phyloP scores from a whole-genome alignment of 352 stramenopile genomes.

The Pythium biforme region DNA sequence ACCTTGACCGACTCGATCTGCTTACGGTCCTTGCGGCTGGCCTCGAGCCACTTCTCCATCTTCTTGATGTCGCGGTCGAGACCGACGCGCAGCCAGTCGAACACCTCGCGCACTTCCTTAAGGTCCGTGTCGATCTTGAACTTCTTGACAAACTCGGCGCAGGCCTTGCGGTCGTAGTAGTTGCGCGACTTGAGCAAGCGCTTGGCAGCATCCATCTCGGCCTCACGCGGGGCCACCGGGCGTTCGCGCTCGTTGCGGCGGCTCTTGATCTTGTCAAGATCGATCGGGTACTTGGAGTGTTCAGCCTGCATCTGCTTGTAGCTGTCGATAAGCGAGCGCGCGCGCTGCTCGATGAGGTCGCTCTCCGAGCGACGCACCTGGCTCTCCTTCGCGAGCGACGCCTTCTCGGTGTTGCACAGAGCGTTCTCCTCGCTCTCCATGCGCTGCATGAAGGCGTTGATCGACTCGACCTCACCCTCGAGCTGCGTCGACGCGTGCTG shows the following conservation, averaged over 20 bases:
- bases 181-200: slow-evolving; percentile 84
- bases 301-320: slow-evolving; percentile 89
- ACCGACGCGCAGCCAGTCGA: slow-evolving; percentile 79
- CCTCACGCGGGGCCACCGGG: slow-evolving; percentile 59
- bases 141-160: slow-evolving; percentile 75
- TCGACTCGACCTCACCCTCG: slow-evolving; percentile 83
- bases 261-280: slow-evolving; percentile 82
- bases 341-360: slow-evolving; percentile 85
- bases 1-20: slow-evolving; percentile 78
- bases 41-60: slow-evolving; percentile 83
- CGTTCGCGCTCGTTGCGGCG: slow-evolving; percentile 72
- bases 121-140: slow-evolving; percentile 81
- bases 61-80: slow-evolving; percentile 83
- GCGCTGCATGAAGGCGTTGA: slow-evolving; percentile 88
- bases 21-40: slow-evolving; percentile 85
- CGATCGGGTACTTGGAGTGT: slow-evolving; percentile 81
- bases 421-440: slow-evolving; percentile 89
- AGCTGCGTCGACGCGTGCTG: slow-evolving; percentile 82
- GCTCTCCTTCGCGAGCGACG: slow-evolving; percentile 78
- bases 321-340: slow-evolving; percentile 75
- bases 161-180: slow-evolving; percentile 87
- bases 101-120: slow-evolving; percentile 84
- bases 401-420: slow-evolving; percentile 81
- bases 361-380: slow-evolving; percentile 77
- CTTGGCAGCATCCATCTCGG: slow-evolving; percentile 75